Evolutionary conservation across 2,329 filamentous ascomycete genomes (phyloP), one percentile per base, ranked within the genome.

Genomic region (Calonectria pteridis): DNA sequence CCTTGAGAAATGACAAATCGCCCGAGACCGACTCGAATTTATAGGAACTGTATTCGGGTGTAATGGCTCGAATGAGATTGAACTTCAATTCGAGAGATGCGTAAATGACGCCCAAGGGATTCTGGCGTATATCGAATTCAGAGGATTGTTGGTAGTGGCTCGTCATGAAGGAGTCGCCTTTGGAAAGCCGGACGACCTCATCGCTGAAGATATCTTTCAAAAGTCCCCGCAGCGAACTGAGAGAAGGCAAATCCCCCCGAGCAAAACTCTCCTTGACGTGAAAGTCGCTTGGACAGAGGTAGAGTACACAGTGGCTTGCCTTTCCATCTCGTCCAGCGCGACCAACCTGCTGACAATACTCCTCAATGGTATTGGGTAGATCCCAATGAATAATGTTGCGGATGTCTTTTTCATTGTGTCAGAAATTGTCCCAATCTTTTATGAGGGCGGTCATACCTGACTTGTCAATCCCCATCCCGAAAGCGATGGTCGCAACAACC

Each of bases 391-490:
- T 77, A 40, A 91, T 85, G 71, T 89, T 90, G 9, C 89, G 85
- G 50, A 91, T 90, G 63, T 89, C 84, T 40, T 85, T 73, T 5
- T 53, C 29, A 74, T 51, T 76, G 59, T 26, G 6, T 1, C n/a
- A n/a, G 46, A 33, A 23, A 33, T 50, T 2, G 2, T 18, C 14
- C 4, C 9, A 1, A 3, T 20, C 3, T 11, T 10, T 3, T 3
- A 10, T 20, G 4, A 18, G 2, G 23, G 16, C 28, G 16, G 4
- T 62, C 77, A 20, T 73, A 81, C 80, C 80, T 62, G 81, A 73
- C 73, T 91, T 91, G 78, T 91, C 89, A 23, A 91, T 90, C 0
- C 90, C 90, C 89, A 91, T 91, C 0, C 89, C 90, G 65, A 91
- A 91, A 1, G 90, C 90, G 50, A 91, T 91, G 0, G 89, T 91